Percentiles rank a stretch among this genome's conserved stretches.
Conservation (phyloP, 2,329 filamentous ascomycete genomes). For the Neofusicoccum parvum region DNA sequence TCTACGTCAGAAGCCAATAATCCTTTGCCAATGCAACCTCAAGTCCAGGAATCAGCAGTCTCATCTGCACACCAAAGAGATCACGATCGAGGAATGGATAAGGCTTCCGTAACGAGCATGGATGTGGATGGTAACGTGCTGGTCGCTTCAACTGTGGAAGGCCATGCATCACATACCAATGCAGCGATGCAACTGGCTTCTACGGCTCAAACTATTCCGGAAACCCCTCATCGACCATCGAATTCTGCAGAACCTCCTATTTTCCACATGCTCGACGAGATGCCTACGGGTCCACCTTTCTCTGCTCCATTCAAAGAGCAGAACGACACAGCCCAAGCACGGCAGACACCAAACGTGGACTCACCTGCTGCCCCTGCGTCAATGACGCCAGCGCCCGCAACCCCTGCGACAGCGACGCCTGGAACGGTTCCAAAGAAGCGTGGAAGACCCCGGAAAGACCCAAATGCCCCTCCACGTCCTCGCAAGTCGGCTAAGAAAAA, state of each 20-base stretch:
- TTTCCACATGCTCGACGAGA: constrained; percentile 15
- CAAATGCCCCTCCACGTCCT: constrained; percentile 7
- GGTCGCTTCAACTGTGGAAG: too few species aligned
- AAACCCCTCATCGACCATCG: neutral
- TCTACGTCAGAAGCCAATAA: too few species aligned
- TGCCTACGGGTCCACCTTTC: neutral
- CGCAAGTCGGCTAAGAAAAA: constrained; percentile 10
- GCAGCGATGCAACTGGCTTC: too few species aligned
- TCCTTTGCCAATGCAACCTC: too few species aligned
- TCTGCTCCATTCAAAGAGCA: neutral
- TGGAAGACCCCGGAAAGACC: constrained; percentile 22
- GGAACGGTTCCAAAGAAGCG: constrained; percentile 19
- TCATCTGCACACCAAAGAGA: too few species aligned
- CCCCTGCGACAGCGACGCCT: neutral
- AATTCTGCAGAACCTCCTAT: neutral
- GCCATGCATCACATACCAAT: neutral
- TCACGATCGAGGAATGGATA: too few species aligned
- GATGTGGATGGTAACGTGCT: neutral
- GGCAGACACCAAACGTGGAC: too few species aligned
- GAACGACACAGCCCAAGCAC: too few species aligned
- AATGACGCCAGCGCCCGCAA: neutral
- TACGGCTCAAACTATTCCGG: neutral
- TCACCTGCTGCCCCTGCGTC: neutral
- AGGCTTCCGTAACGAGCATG: neutral
- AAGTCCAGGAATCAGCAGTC: too few species aligned